Base-by-base conservation (phyloP, 163 green algal species). In the Scenedesmus sp. region DNA sequence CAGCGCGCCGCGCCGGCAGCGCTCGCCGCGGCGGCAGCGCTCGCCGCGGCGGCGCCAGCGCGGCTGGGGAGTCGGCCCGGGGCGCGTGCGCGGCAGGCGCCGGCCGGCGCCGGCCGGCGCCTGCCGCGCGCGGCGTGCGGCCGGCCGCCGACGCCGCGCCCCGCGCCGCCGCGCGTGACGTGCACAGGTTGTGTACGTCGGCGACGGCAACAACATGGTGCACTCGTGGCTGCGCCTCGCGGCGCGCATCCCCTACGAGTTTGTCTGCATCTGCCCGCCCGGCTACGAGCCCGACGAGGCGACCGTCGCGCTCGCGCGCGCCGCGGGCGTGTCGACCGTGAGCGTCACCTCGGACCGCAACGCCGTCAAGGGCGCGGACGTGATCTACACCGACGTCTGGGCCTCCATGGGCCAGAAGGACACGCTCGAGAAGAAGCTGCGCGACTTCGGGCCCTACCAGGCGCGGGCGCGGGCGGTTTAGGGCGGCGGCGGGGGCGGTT, bases 351-450 rank as follows among this genome's bases (percentile, higher is more conserved):
- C 94, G 71, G 94, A 98, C 54, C 88, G 89, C 0, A 88, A 98
- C 72, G 96, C 92, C 1, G 92, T 99, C 3, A 92, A 92, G 79
- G 94, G 92, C 18, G 96, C 96, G 2, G 95, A 99, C 81, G 92
- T 98, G 10, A 87, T 99, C 22, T 99, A 99, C 89, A 97, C 94
- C 29, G 97, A 99, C 69, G 97, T 99, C 24, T 99, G 97, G 97
- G 97, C 97, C 6, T 96, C 87, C 75, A 99, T 99, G 97, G 95
- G 96, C 1, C 96, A 99, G 86, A 99, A 99, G 84, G 96, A 99
- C 48, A 91, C 98, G 77, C 88, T 96, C 5, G 94, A 93, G 51
- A 73, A 87, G 57, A 86, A 95, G 6, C 89, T 91, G 66, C 84
- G 88, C 26, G 78, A 88, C 24, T 99, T 99, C 85, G 65, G 89